Evolutionary conservation across 2,329 filamentous ascomycete species (phyloP).

Genomic region (Neodidymelliopsis sp.): DNA sequence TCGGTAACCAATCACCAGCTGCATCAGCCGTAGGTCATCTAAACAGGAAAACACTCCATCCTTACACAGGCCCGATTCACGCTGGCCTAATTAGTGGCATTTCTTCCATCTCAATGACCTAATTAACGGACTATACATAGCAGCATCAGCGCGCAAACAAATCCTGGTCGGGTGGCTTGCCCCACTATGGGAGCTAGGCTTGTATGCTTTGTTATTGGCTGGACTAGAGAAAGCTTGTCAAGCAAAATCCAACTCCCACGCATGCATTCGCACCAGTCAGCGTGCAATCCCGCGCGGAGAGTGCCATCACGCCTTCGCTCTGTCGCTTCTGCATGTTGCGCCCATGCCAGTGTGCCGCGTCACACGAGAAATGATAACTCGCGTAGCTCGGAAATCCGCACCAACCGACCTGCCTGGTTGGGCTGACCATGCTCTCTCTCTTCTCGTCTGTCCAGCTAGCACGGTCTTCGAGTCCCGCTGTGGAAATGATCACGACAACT

Average conservation of each 20-base stretch:
- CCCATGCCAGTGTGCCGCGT: conserved; percentile 37
- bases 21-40: conserved; percentile 20
- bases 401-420: conserved; percentile 44
- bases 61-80: conserved; percentile 16
- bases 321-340: conserved; percentile 45
- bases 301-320: conserved; percentile 29
- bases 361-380: conserved; percentile 34
- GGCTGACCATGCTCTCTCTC: conserved; percentile 32
- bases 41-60: conserved; percentile 30
- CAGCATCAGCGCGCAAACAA: conserved; percentile 31
- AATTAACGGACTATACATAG: conserved; percentile 48
- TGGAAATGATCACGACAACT: conserved; percentile 46
- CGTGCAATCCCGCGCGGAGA: conserved; percentile 36
- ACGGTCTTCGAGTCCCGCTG: conserved; percentile 34
- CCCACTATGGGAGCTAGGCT: conserved; percentile 29
- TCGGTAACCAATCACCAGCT: conserved; percentile 46
- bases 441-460: conserved; percentile 33
- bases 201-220: conserved; percentile 39
- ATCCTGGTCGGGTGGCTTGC: conserved; percentile 27
- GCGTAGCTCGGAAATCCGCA: conserved; percentile 36
- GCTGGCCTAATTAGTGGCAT: conserved; percentile 43
- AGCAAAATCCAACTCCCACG: conserved; percentile 42
- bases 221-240: conserved; percentile 47
- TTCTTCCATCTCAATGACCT: conserved; percentile 24
- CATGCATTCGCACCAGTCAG: conserved; percentile 40